phyloP scores from a whole-genome alignment of 495 filamentous ascomycete genomes.

The Podospora fimiseda region DNA sequence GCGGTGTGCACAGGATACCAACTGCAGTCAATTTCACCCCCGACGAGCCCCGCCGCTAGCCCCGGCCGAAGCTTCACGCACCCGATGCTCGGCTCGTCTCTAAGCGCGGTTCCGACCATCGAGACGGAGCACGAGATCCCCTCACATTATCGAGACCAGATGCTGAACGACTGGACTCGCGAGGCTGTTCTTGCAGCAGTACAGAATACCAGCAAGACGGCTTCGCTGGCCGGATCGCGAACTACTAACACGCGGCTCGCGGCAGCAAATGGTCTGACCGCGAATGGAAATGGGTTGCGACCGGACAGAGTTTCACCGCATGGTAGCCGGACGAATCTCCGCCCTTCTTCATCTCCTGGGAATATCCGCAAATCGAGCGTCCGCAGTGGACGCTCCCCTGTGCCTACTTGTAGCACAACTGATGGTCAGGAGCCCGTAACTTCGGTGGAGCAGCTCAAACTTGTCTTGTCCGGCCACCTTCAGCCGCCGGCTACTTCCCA shows the following conservation, averaged over 20 bases:
- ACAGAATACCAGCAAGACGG: slow-evolving; percentile 59
- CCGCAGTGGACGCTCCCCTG: slow-evolving; percentile 43
- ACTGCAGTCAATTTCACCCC: slow-evolving; percentile 49
- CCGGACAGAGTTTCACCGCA: slow-evolving; percentile 32
- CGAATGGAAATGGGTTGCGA: slow-evolving; percentile 48
- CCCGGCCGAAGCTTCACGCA: slow-evolving; percentile 60
- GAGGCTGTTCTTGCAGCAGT: slow-evolving; percentile 61
- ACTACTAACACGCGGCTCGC: slow-evolving; percentile 44
- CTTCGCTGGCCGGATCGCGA: slow-evolving; percentile 67
- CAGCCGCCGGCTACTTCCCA: slow-evolving; percentile 22
- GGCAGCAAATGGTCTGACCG: slow-evolving; percentile 45
- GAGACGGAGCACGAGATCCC: slow-evolving; percentile 34
- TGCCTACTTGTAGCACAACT: slow-evolving; percentile 46
- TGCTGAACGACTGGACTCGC: slow-evolving; percentile 65
- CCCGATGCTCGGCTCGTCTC: slow-evolving; percentile 47
- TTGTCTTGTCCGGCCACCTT: slow-evolving; percentile 54
- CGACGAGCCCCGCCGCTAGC: slow-evolving; percentile 63
- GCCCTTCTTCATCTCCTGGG: slow-evolving; percentile 34
- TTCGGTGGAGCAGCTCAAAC: slow-evolving; percentile 83
- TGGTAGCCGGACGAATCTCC: slow-evolving; percentile 35
- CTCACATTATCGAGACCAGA: slow-evolving; percentile 56
- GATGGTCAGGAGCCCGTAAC: slow-evolving; percentile 58
- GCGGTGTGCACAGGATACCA: slow-evolving; percentile 65
- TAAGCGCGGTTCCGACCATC: slow-evolving; percentile 32
- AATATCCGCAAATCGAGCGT: slow-evolving; percentile 37